Evolutionary conservation across 1,139 yeast species (phyloP).

Genomic region (Eremothecium sinecaudum): DNA sequence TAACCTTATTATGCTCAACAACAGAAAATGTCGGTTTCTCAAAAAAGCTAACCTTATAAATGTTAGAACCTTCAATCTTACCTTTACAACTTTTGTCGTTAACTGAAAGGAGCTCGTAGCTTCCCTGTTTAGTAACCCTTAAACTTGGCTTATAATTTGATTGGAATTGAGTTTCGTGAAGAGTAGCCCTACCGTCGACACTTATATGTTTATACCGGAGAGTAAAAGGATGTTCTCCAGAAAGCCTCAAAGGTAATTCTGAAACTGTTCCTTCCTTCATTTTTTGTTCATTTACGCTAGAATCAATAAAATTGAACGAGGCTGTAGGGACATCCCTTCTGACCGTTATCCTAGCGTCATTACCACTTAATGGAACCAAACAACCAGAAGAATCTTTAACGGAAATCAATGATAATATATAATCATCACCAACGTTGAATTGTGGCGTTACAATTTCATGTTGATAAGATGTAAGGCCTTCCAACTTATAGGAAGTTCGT

Average conservation of each 20-base stretch:
- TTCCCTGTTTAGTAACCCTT: conserved; percentile 48
- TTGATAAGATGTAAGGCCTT: conserved; percentile 36
- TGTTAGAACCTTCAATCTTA: conserved; percentile 33
- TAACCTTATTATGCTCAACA: conserved; percentile 29
- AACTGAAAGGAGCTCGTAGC: conserved; percentile 49
- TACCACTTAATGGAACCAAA: conserved; percentile 51
- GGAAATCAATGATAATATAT: conserved; percentile 50
- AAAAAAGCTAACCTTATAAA: conserved; percentile 41
- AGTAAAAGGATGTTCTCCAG: conserved; percentile 44
- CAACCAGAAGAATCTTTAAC: conserved; percentile 70
- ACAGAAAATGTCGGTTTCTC: conserved; percentile 47
- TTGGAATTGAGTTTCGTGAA: conserved; percentile 26
- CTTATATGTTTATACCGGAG: conserved; percentile 36
- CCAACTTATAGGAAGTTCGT: conserved; percentile 36
- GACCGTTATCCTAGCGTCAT: conserved; percentile 52
- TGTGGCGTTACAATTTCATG: conserved; percentile 45
- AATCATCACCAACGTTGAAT: conserved; percentile 59
- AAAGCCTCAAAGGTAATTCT: conserved; percentile 48
- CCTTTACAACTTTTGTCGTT: conserved; percentile 67
- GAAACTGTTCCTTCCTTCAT: conserved; percentile 56
- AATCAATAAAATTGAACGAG: conserved; percentile 34
- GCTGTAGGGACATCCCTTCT: conserved; percentile 59
- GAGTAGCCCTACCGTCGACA: conserved; percentile 26
- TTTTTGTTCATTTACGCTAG: conserved; percentile 26
- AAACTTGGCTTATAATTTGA: conserved; percentile 36